Evolutionary conservation across 2,329 filamentous ascomycete genomes (phyloP).

Genomic region (Paraphoma chrysanthemicola): DNA sequence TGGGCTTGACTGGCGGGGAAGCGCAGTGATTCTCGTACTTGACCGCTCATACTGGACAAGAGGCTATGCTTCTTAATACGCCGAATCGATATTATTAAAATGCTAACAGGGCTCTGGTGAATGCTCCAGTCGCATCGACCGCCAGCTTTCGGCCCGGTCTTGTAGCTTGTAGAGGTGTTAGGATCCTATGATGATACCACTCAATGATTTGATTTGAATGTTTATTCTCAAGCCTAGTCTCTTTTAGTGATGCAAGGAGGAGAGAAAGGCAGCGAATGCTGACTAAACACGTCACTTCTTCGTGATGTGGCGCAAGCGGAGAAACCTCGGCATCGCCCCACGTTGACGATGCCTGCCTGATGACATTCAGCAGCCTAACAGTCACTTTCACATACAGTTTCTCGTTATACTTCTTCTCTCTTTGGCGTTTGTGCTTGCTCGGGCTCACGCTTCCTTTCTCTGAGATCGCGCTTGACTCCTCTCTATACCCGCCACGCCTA

Average conservation of each 20-base stretch:
- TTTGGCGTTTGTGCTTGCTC: conserved; percentile 21
- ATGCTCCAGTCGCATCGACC: too few species aligned
- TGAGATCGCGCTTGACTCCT: conserved; percentile 1
- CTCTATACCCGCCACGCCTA: not conserved
- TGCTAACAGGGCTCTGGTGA: not conserved
- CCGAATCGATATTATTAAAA: not conserved
- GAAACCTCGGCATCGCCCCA: conserved; percentile 20
- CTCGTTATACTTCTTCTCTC: conserved; percentile 8
- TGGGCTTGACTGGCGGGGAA: conserved; percentile 54
- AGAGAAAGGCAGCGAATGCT: not conserved
- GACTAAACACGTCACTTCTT: not conserved
- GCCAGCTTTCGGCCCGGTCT: too few species aligned
- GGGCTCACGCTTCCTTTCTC: conserved; percentile 7
- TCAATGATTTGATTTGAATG: too few species aligned
- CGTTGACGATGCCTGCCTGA: conserved; percentile 19
- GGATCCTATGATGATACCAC: too few species aligned
- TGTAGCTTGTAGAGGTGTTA: too few species aligned
- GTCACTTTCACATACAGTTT: conserved; percentile 11
- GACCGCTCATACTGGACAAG: not conserved
- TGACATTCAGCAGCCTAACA: conserved; percentile 19
- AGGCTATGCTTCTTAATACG: not conserved
- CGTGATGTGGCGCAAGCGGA: conserved; percentile 11
- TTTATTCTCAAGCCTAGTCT: too few species aligned
- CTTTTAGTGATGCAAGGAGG: too few species aligned
- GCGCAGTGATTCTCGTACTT: conserved; percentile 29